phyloP scores from a whole-genome alignment of 306 rosid genomes.

The Hylodesmum podocarpum region DNA sequence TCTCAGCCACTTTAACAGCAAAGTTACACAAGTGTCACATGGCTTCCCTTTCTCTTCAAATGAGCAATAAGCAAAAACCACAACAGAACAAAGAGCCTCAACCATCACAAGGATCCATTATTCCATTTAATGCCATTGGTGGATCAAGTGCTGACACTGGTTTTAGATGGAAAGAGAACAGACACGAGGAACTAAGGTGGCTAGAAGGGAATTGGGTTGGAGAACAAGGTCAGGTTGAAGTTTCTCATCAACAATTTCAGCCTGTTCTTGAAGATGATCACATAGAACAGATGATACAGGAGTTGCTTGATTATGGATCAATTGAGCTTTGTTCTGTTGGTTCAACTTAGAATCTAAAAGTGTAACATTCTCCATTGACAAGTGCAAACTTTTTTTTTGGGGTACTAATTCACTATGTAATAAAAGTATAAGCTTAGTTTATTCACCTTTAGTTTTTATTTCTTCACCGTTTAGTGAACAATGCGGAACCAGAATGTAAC shows the following conservation, averaged over 20 bases:
- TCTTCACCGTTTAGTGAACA: slow-evolving; percentile 12
- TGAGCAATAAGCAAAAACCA: slow-evolving; percentile 46
- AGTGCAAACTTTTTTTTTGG: slow-evolving; percentile 4
- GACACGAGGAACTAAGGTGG: slow-evolving; percentile 19
- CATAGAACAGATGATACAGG: slow-evolving; percentile 87
- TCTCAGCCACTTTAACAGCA: slow-evolving; percentile 61
- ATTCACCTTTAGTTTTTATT: slow-evolving; percentile 4
- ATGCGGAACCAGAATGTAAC: slow-evolving; percentile 22
- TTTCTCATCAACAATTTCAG: slow-evolving; percentile 40
- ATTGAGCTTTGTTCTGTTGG: slow-evolving; percentile 64
- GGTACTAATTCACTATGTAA: slow-evolving; percentile 32
- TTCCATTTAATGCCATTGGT: slow-evolving; percentile 22
- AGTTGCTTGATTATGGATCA: slow-evolving; percentile 73
- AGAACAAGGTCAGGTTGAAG: slow-evolving; percentile 28
- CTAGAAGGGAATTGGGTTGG: slow-evolving; percentile 41
- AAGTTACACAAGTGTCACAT: slow-evolving; percentile 75
- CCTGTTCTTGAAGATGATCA: slow-evolving; percentile 81
- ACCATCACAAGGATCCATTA: slow-evolving; percentile 12
- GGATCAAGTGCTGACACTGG: slow-evolving; percentile 24
- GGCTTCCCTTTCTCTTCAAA: slow-evolving; percentile 74
- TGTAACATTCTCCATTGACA: slow-evolving; percentile 21
- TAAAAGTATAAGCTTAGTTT: slow-evolving; percentile 30
- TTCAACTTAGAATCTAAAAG: slow-evolving; percentile 34
- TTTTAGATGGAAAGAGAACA: slow-evolving; percentile 34
- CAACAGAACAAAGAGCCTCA: slow-evolving; percentile 31